Conservation (phyloP, 2,329 filamentous ascomycete species). For the Phaeosphaeria sp. region DNA sequence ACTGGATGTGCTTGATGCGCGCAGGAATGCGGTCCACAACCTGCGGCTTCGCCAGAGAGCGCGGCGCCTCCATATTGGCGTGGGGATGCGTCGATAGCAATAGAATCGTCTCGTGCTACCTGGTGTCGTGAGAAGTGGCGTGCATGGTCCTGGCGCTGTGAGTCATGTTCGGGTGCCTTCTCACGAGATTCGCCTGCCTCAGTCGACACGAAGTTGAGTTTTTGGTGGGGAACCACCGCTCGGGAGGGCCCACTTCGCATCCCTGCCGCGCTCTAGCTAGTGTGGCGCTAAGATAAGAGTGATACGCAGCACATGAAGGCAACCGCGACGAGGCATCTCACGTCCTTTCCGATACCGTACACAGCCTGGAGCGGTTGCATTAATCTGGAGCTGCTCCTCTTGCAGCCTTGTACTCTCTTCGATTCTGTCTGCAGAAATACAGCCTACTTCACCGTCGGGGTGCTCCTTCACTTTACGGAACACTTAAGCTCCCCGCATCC, state of each 20-base stretch:
- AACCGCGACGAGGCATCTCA: conserved; percentile 10
- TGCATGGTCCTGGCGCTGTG: conserved; percentile 30
- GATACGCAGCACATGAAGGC: conserved; percentile 10
- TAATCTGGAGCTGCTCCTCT: not conserved
- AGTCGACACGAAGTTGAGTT: conserved; percentile 25
- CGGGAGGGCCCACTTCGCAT: not conserved
- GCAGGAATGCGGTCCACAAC: conserved; percentile 88
- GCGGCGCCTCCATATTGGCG: conserved; percentile 30
- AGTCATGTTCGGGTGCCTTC: conserved; percentile 21
- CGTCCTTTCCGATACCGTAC: not conserved
- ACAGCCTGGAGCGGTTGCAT: not conserved
- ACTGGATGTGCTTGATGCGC: conserved; percentile 91
- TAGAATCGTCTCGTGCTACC: conserved; percentile 20
- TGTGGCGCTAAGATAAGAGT: not conserved
- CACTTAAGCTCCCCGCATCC: not conserved
- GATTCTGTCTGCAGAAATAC: conserved; percentile 8
- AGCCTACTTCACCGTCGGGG: not conserved
- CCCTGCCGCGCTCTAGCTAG: not conserved
- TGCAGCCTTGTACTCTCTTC: conserved; percentile 5
- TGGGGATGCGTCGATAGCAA: not conserved
- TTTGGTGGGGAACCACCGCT: conserved; percentile 27
- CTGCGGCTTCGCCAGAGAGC: conserved; percentile 74
- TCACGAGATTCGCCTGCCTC: conserved; percentile 5
- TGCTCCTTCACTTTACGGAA: not conserved
- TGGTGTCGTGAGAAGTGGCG: conserved; percentile 10